Percentiles rank a stretch among this genome's conserved stretches.
phyloP scores from a whole-genome alignment of 495 filamentous ascomycete genomes.

The Aspergillus baeticus region DNA sequence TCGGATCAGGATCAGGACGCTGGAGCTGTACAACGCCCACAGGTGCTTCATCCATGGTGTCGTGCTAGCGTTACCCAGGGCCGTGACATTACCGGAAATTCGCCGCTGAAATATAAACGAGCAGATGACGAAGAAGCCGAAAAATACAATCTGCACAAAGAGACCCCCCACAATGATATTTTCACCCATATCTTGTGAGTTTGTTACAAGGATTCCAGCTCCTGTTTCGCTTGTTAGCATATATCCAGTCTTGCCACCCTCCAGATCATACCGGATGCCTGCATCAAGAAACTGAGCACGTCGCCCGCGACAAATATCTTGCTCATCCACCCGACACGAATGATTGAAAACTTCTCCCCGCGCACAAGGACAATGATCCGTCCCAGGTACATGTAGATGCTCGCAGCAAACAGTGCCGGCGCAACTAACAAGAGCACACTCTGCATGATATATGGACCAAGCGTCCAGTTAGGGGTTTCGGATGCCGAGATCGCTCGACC shows the following conservation, averaged over 20 bases:
- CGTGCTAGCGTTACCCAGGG: conserved; percentile 10
- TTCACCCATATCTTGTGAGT: conserved; percentile 14
- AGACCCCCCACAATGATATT: conserved; percentile 46
- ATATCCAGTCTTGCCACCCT: background rate
- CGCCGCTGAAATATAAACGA: conserved; percentile 43
- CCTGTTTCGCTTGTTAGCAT: conserved; percentile 13
- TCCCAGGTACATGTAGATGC: conserved; percentile 57
- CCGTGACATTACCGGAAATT: conserved; percentile 20
- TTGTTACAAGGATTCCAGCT: conserved; percentile 30
- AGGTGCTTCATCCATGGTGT: conserved; percentile 54
- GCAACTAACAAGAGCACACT: conserved; percentile 46
- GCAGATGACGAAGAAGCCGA: conserved; percentile 50
- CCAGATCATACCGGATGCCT: conserved; percentile 24
- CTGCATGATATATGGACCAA: conserved; percentile 47
- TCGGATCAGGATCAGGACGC: conserved; percentile 58
- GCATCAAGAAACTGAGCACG: conserved; percentile 41
- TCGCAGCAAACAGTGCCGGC: conserved; percentile 52
- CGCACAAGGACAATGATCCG: conserved; percentile 43
- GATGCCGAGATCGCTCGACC: conserved; percentile 30
- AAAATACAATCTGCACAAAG: conserved; percentile 51
- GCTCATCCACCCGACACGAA: conserved; percentile 46
- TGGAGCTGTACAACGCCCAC: conserved; percentile 50
- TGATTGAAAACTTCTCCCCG: conserved; percentile 34
- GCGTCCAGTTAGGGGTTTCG: conserved; percentile 25
- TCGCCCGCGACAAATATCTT: conserved; percentile 40